These are phyloP conservation scores for Tephrocybe sp. DNA, from an alignment of 768 basidiomycete species.

Conservation along the genomic window DNA sequence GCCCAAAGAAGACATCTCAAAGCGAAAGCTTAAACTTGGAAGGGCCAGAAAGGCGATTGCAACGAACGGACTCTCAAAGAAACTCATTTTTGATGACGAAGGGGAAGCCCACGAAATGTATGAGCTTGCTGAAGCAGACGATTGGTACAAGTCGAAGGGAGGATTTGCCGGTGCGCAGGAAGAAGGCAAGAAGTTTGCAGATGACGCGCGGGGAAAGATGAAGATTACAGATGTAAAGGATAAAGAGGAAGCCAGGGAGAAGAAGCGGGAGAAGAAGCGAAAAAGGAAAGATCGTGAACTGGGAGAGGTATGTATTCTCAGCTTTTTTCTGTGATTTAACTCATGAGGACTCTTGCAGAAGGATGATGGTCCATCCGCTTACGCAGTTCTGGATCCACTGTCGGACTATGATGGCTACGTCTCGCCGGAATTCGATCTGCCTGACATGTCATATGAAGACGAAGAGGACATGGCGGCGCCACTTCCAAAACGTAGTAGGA, in stretches of 20 bases:
- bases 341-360: slow-evolving; percentile 21
- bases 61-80: slow-evolving; percentile 61
- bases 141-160: slow-evolving; percentile 61
- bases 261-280: slow-evolving; percentile 88
- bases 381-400: slow-evolving; percentile 32
- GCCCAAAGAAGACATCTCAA: slow-evolving; percentile 58
- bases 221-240: slow-evolving; percentile 68
- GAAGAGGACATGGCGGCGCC: slow-evolving; percentile 33
- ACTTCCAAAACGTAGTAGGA: slow-evolving; percentile 26
- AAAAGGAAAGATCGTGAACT: slow-evolving; percentile 82
- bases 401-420: slow-evolving; percentile 60
- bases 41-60: slow-evolving; percentile 70
- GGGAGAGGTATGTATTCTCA: slow-evolving; percentile 29
- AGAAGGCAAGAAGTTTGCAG: slow-evolving; percentile 67
- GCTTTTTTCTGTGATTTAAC: neutral
- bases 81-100: slow-evolving; percentile 88
- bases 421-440: slow-evolving; percentile 65
- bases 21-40: slow-evolving; percentile 78
- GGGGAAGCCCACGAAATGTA: slow-evolving; percentile 80
- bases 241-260: slow-evolving; percentile 81
- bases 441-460: slow-evolving; percentile 18
- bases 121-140: slow-evolving; percentile 76
- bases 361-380: slow-evolving; percentile 24
- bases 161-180: slow-evolving; percentile 62
- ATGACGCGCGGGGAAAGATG: slow-evolving; percentile 73